Conservation (phyloP, 305 asterid genomes). For the Nicotiana rustica region DNA sequence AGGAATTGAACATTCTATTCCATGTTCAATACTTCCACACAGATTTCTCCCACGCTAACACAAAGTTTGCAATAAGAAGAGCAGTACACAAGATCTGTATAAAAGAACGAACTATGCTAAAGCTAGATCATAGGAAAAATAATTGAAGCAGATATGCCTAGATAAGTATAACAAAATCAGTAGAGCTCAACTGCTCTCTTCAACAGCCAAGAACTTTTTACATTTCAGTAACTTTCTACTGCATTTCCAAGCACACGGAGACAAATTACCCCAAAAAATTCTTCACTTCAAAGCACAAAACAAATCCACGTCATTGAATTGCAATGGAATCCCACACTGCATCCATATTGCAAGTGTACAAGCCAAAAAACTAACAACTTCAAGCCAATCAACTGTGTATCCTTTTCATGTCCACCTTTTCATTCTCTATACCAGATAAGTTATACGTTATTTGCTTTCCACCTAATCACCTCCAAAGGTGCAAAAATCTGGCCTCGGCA, state of each 20-base stretch:
- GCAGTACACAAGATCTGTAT: not conserved
- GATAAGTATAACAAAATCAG: conserved; percentile 9
- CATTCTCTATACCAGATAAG: conserved; percentile 39
- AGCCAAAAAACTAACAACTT: conserved; percentile 35
- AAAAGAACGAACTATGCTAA: not conserved
- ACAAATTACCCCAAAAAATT: conserved; percentile 42
- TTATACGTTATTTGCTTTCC: conserved; percentile 40
- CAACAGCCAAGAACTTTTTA: not conserved
- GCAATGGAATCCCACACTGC: conserved; percentile 14
- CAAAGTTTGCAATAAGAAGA: not conserved
- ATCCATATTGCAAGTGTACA: conserved; percentile 37
- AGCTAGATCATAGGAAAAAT: not conserved
- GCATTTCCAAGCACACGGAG: conserved; percentile 33
- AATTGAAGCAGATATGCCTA: not conserved
- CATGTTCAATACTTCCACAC: not conserved
- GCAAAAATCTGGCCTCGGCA: conserved; percentile 36
- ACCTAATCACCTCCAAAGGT: conserved; percentile 43
- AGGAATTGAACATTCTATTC: not conserved
- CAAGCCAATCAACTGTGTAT: conserved; percentile 42
- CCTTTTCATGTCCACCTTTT: conserved; percentile 35
- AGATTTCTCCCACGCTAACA: not conserved
- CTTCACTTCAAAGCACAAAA: conserved; percentile 42
- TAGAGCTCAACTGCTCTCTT: not conserved
- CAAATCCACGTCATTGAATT: conserved; percentile 22
- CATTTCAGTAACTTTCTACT: conserved; percentile 24